Conservation (phyloP, 192 early-diverging fungal genomes). For the Mortierella antarctica region DNA sequence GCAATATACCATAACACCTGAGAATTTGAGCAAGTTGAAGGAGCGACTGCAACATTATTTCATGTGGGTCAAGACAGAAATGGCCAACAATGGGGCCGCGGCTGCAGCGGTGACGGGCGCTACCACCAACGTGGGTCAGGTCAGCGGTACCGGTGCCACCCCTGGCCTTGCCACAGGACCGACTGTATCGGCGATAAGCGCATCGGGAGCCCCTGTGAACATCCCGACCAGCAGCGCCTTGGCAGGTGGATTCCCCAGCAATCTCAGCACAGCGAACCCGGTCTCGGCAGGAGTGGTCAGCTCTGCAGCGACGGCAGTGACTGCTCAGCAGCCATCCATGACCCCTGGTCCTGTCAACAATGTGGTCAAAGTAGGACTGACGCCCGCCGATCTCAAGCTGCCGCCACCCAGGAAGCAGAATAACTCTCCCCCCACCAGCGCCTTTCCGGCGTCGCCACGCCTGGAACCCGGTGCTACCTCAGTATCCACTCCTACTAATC, state of each 20-base stretch:
- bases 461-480: slow-evolving; percentile 13
- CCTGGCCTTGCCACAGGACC: not conserved
- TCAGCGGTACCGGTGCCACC: too few species aligned
- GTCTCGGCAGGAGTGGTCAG: too few species aligned
- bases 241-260: too few species aligned
- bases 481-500: not conserved
- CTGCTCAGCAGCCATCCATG: not conserved
- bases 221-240: too few species aligned
- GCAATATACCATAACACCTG: slow-evolving; percentile 58
- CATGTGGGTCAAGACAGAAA: slow-evolving; percentile 55
- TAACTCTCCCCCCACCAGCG: slow-evolving; percentile 32
- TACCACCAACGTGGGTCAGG: not conserved
- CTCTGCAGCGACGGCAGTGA: not conserved
- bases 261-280: too few species aligned
- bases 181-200: not conserved
- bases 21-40: slow-evolving; percentile 56
- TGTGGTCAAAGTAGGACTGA: slow-evolving; percentile 30
- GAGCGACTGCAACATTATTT: slow-evolving; percentile 62
- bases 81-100: not conserved
- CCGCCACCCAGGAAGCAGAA: slow-evolving; percentile 35
- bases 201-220: too few species aligned
- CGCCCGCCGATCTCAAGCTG: slow-evolving; percentile 41
- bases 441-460: slow-evolving; percentile 33
- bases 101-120: not conserved
- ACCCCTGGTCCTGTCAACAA: slow-evolving; percentile 6